Percentiles rank a stretch among this genome's conserved stretches.
Conservation (phyloP, 176 grass and related monocot species). For the Triticum timopheevii region DNA sequence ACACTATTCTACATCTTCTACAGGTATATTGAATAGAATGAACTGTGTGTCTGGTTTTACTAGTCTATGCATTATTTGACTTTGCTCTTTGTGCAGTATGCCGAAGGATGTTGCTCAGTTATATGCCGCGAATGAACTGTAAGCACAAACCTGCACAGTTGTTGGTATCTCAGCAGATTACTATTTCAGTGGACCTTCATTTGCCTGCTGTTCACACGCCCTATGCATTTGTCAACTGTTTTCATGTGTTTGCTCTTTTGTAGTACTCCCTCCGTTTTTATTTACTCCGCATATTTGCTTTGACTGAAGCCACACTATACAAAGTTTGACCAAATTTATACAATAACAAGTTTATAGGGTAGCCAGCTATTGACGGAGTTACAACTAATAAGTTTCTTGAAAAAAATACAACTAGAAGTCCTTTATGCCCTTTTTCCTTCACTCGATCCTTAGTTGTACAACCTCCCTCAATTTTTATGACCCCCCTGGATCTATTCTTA, state of each 20-base stretch:
- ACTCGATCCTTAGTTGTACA: not conserved
- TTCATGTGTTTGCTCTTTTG: not conserved
- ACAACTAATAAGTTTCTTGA: not conserved
- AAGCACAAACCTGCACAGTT: slow-evolving; percentile 26
- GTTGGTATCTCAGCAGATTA: slow-evolving; percentile 8
- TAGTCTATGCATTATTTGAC: slow-evolving; percentile 26
- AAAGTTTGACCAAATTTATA: too few species aligned
- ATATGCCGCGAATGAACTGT: slow-evolving; percentile 89
- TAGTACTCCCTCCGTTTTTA: not conserved
- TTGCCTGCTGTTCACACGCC: not conserved
- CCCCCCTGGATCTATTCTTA: not conserved
- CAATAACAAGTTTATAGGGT: too few species aligned
- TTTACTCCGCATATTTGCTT: too few species aligned
- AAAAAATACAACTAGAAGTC: not conserved
- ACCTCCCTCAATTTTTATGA: too few species aligned
- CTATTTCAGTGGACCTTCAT: not conserved
- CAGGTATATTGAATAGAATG: slow-evolving; percentile 56
- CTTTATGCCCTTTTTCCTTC: not conserved
- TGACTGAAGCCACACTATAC: too few species aligned
- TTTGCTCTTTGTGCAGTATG: slow-evolving; percentile 70
- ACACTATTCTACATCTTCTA: slow-evolving; percentile 96
- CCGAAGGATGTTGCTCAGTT: slow-evolving; percentile 90
- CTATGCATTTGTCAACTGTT: not conserved
- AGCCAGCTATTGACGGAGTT: not conserved
- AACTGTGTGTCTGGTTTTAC: slow-evolving; percentile 15